phyloP scores from a whole-genome alignment of 495 filamentous ascomycete genomes.

The Podospora pseudopauciseta region DNA sequence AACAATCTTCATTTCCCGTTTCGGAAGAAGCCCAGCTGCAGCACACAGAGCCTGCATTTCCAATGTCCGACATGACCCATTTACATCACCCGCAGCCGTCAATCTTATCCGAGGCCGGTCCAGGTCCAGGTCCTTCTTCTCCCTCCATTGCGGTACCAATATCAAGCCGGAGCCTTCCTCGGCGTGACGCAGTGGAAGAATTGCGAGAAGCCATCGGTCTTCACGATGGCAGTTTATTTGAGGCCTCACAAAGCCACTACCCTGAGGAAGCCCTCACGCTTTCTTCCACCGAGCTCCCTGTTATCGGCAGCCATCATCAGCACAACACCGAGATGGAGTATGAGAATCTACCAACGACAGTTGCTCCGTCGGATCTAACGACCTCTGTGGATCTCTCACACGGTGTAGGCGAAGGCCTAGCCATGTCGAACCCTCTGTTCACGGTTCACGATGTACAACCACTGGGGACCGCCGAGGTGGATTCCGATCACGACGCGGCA shows the following conservation, averaged over 20 bases:
- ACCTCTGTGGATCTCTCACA: neutral
- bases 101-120: neutral
- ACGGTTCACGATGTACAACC: conserved; percentile 6
- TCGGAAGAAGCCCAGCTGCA: neutral
- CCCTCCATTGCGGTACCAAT: neutral
- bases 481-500: conserved; percentile 10
- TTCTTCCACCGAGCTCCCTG: neutral
- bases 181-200: neutral
- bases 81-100: neutral
- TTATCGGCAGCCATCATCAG: neutral
- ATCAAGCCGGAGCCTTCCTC: neutral
- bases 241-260: neutral
- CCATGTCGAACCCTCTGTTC: neutral
- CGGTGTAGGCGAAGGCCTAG: neutral
- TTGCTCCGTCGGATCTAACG: conserved; percentile 5
- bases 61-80: neutral
- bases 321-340: neutral
- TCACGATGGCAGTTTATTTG: neutral
- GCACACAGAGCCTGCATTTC: neutral
- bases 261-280: neutral
- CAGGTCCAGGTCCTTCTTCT: neutral
- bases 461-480: neutral
- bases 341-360: conserved; percentile 3
- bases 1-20: no score
- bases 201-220: neutral